These are phyloP conservation scores for Fusarium transvaalense DNA, from an alignment of 2,329 filamentous ascomycete genomes.

Conservation along the genomic window DNA sequence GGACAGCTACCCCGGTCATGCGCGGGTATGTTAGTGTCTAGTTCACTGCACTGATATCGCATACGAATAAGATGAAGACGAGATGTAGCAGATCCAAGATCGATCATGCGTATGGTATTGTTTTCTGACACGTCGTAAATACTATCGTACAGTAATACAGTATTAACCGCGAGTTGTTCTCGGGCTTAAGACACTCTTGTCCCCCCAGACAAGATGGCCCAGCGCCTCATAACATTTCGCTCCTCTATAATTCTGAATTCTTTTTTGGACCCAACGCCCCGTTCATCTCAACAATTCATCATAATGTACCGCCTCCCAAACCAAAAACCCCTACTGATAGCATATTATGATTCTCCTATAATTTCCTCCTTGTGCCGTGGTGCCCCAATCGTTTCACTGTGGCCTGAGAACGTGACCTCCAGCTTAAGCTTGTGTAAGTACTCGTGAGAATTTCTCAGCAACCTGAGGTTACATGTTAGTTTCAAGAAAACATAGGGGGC, in stretches of 20 bases:
- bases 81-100: constrained; percentile 26
- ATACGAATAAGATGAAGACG: constrained; percentile 1
- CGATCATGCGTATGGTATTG: constrained; percentile 46
- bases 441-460: constrained; percentile 54
- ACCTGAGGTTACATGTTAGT: constrained; percentile 46
- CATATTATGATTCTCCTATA: constrained; percentile 35
- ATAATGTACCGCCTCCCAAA: constrained; percentile 44
- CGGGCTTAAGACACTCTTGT: constrained; percentile 25
- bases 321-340: constrained; percentile 38
- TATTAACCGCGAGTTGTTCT: constrained; percentile 50
- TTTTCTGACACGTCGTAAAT: constrained; percentile 47
- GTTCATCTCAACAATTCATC: constrained; percentile 25
- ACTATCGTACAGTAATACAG: constrained; percentile 57
- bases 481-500: background rate
- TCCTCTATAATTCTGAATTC: constrained; percentile 48
- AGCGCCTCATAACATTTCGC: constrained; percentile 34
- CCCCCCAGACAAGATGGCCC: constrained; percentile 48
- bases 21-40: constrained; percentile 51
- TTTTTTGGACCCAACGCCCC: constrained; percentile 47
- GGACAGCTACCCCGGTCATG: constrained; percentile 54
- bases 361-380: constrained; percentile 31
- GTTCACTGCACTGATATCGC: background rate
- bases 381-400: constrained; percentile 20
- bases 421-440: constrained; percentile 52
- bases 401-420: constrained; percentile 7